Base-by-base conservation (phyloP, 1,284 basidiomycete species). In the Earliella scabrosa region DNA sequence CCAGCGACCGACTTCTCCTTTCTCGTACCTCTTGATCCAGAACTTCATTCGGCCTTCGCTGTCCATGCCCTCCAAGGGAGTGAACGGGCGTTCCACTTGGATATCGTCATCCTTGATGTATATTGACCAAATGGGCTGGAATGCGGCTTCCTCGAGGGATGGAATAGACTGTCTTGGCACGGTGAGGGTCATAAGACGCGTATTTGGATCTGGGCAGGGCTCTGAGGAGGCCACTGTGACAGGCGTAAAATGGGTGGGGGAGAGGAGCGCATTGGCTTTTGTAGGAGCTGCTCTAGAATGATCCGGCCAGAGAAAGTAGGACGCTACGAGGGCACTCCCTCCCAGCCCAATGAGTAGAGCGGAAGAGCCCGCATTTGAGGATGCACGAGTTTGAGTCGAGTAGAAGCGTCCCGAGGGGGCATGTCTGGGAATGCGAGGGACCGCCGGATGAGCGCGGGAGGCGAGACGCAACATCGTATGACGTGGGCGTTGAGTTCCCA, bases 41-140 rank as follows among this genome's bases (percentile, higher is more conserved):
- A 92, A 81, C 41, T 74, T 73, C 78, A 92, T 85, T 47, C 76
- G 73, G 1, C 89, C 85, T 32, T 85, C 68, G 56, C 77, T 70
- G 53, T 88, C 85, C 21, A 92, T 75, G 13, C 90, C 87, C 61
- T 85, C 78, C 38, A 93, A 71, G 0, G 92, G 90, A 4, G 93
- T 95, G 67, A 93, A 95, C 3, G 91, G 85, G 47, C 92, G 74
- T 67, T 95, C 92, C n/a, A 94, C 90, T 71, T 94, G 92, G 20
- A 95, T 90, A 63, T 92, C 92, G 59, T 89, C 88, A 66, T 95
- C 90, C 64, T 93, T 93, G 68, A 94, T 78, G 68, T 81, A 93
- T 18, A 95, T 73, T 27, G 88, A 88, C 82, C 86, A 92, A 55
- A 93, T 83, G 4, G 88, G 79, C 36, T 68, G 59, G 26, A 71